Evolutionary conservation across 176 grass and related monocot species (phyloP).

Genomic region (Oropetium thomaeum): DNA sequence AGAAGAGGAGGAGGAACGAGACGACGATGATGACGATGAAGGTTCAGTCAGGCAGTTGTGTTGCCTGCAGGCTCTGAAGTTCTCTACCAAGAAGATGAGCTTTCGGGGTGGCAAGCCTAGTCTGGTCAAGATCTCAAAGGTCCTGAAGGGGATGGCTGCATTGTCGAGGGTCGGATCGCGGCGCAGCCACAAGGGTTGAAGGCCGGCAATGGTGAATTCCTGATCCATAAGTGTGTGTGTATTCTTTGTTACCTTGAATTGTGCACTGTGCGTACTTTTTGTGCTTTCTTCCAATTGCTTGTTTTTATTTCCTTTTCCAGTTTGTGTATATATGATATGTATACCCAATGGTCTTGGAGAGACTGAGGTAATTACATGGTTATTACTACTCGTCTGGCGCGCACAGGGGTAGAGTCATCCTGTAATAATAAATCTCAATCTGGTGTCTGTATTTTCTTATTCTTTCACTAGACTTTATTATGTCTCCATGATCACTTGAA

Average conservation of each 20-base stretch:
- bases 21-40: constrained; percentile 28
- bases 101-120: constrained; percentile 72
- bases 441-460: constrained; percentile 15
- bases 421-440: constrained; percentile 32
- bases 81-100: constrained; percentile 85
- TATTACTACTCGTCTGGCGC: too few relatives aligned
- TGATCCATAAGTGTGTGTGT: neutral
- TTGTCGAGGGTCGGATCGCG: constrained; percentile 47
- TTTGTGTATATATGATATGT: constrained; percentile 26
- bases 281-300: neutral
- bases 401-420: too few relatives aligned
- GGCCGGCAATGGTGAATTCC: neutral
- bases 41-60: constrained; percentile 59
- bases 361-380: constrained; percentile 22
- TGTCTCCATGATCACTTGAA: neutral
- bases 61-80: constrained; percentile 83
- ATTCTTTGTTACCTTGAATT: neutral
- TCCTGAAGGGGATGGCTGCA: constrained; percentile 59
- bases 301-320: neutral
- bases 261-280: neutral
- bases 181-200: constrained; percentile 21
- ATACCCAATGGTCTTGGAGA: constrained; percentile 28
- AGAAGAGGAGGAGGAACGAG: constrained; percentile 12
- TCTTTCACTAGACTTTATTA: constrained; percentile 5
- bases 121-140: constrained; percentile 78